phyloP scores from a whole-genome alignment of 2,329 filamentous ascomycete species.

The Sporothrix brunneoviolacea region DNA sequence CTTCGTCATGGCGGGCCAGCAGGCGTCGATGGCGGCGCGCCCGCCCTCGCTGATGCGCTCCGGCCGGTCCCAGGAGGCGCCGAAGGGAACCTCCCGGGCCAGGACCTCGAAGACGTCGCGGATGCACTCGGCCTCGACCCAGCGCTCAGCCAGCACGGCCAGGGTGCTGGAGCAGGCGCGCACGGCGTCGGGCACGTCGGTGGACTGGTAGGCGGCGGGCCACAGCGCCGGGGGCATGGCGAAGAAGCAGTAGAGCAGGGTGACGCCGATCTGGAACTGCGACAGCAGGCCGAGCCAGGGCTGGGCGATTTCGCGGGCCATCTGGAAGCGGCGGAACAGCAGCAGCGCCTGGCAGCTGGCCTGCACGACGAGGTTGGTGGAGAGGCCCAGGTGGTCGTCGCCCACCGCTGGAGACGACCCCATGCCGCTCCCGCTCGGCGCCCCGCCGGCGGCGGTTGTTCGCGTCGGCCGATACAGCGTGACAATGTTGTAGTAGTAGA shows the following conservation, averaged over 20 bases:
- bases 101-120: conserved; percentile 30
- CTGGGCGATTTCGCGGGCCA: conserved; percentile 22
- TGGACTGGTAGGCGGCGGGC: conserved; percentile 24
- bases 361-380: conserved; percentile 24
- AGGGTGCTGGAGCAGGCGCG: conserved; percentile 30
- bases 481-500: conserved; percentile 25
- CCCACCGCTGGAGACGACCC: neutral
- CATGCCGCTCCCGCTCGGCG: neutral
- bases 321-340: conserved; percentile 26
- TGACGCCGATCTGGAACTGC: conserved; percentile 30
- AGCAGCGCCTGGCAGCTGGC: conserved; percentile 24
- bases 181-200: conserved; percentile 28
- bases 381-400: conserved; percentile 13
- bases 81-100: conserved; percentile 21
- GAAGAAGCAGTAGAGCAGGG: conserved; percentile 31
- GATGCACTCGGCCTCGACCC: conserved; percentile 29
- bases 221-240: conserved; percentile 26
- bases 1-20: neutral
- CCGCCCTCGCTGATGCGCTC: conserved; percentile 9
- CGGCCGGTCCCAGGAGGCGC: conserved; percentile 10
- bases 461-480: conserved; percentile 25
- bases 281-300: conserved; percentile 24
- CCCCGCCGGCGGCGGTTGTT: conserved; percentile 8
- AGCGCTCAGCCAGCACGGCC: conserved; percentile 30
- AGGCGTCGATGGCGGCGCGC: neutral